phyloP scores from a whole-genome alignment of 805 yeast species.

The Suhomyces emberorum region DNA sequence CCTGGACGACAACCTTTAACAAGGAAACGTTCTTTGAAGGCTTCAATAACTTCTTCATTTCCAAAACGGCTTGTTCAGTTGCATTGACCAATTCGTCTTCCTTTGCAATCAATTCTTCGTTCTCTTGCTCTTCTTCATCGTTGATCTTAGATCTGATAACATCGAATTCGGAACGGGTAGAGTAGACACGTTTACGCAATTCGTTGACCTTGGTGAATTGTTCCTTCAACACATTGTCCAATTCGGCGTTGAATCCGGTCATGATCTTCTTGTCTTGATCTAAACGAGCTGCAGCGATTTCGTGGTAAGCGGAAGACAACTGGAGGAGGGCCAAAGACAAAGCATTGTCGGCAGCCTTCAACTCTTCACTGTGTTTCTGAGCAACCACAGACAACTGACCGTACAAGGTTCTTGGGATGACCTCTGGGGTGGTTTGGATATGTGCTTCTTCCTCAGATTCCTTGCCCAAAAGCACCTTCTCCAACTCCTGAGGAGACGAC shows the following conservation, averaged over 20 bases:
- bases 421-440: conserved; percentile 30
- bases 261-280: conserved; percentile 66
- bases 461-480: conserved; percentile 47
- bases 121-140: conserved; percentile 46
- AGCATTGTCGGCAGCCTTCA: conserved; percentile 44
- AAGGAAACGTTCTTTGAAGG: conserved; percentile 64
- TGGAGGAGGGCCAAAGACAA: conserved; percentile 53
- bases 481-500: conserved; percentile 65
- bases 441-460: conserved; percentile 17
- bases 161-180: conserved; percentile 68
- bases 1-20: conserved; percentile 62
- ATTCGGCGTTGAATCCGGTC: conserved; percentile 54
- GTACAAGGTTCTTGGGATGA: conserved; percentile 66
- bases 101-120: conserved; percentile 49
- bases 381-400: conserved; percentile 66
- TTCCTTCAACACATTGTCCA: conserved; percentile 50
- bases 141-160: conserved; percentile 54
- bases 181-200: conserved; percentile 65
- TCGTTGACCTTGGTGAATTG: conserved; percentile 60
- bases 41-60: conserved; percentile 68
- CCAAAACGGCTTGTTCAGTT: conserved; percentile 73
- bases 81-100: conserved; percentile 83
- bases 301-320: conserved; percentile 54
- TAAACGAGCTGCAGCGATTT: conserved; percentile 64
- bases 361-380: conserved; percentile 45